phyloP scores from a whole-genome alignment of 2,329 filamentous ascomycete genomes.

The Pseudopithomyces maydicus region DNA sequence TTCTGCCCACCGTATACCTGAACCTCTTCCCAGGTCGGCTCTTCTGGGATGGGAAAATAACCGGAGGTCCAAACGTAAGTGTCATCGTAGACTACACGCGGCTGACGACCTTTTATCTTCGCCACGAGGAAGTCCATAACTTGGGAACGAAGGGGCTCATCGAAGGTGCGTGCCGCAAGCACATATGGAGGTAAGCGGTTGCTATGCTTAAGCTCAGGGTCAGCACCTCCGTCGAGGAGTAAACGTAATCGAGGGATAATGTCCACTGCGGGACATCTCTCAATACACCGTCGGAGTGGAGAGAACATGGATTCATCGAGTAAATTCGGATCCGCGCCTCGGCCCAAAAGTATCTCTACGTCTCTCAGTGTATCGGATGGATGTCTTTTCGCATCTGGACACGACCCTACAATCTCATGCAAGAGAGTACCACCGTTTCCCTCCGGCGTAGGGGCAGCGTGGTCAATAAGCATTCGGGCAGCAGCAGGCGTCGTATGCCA shows the following conservation, averaged over 20 bases:
- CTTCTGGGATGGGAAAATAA: slow-evolving; percentile 34
- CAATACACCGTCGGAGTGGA: slow-evolving; percentile 33
- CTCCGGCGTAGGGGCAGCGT: slow-evolving; percentile 10
- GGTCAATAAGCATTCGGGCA: slow-evolving; percentile 31
- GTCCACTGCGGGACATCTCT: slow-evolving; percentile 33
- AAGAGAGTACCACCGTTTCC: slow-evolving; percentile 28
- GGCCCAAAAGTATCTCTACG: slow-evolving; percentile 31
- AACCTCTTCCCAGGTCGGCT: slow-evolving; percentile 30
- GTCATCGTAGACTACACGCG: slow-evolving; percentile 12
- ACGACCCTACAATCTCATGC: slow-evolving; percentile 36
- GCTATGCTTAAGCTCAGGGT: slow-evolving; percentile 29
- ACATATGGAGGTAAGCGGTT: slow-evolving; percentile 29
- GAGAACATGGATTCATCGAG: slow-evolving; percentile 20
- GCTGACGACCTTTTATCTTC: slow-evolving; percentile 26
- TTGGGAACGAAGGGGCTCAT: slow-evolving; percentile 29
- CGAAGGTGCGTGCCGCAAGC: slow-evolving; percentile 32
- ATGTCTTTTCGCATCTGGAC: slow-evolving; percentile 37
- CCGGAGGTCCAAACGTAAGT: slow-evolving; percentile 22
- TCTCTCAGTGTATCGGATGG: slow-evolving; percentile 36
- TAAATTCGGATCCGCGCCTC: slow-evolving; percentile 34
- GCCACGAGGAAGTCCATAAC: slow-evolving; percentile 31
- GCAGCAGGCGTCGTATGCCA: slow-evolving; percentile 38
- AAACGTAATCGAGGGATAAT: slow-evolving; percentile 27
- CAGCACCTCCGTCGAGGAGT: slow-evolving; percentile 36
- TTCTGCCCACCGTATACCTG: slow-evolving; percentile 24